Conservation (phyloP, 345 rosid species). For the Hypericum androsaemum region DNA sequence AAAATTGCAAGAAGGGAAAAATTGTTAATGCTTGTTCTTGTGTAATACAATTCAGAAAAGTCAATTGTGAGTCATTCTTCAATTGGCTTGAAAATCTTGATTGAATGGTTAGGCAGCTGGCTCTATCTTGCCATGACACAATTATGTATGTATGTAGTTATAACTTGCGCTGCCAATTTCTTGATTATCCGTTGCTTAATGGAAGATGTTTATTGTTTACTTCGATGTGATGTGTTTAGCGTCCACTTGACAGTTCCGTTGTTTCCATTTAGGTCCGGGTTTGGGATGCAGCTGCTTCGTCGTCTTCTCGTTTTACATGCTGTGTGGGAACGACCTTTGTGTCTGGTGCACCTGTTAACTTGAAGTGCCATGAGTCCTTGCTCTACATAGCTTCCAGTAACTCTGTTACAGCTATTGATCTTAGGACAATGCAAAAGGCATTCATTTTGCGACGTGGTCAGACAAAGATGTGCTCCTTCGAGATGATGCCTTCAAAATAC, state of each 20-base stretch:
- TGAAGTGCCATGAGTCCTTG: conserved; percentile 51
- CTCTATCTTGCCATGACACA: neutral
- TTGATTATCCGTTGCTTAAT: neutral
- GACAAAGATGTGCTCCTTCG: conserved; percentile 36
- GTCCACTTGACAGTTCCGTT: conserved; percentile 3
- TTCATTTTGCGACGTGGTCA: conserved; percentile 21
- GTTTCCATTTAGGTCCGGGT: conserved; percentile 42
- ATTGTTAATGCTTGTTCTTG: too few species aligned
- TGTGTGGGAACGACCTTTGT: conserved; percentile 58
- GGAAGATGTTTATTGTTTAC: neutral
- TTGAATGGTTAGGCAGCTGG: too few species aligned
- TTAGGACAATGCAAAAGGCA: conserved; percentile 60
- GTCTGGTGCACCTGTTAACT: conserved; percentile 34
- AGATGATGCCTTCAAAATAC: conserved; percentile 36
- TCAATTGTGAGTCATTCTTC: too few species aligned
- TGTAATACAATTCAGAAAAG: too few species aligned
- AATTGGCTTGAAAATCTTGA: too few species aligned
- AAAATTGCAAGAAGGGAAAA: too few species aligned
- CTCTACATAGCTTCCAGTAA: conserved; percentile 61
- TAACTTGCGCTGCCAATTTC: neutral
- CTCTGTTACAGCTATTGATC: conserved; percentile 41
- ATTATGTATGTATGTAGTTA: too few species aligned
- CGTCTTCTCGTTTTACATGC: conserved; percentile 47
- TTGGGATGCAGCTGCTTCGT: conserved; percentile 50
- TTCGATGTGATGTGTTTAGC: neutral